Evolutionary conservation across 306 rosid genomes (phyloP).

Genomic region (Rubus idaeus): DNA sequence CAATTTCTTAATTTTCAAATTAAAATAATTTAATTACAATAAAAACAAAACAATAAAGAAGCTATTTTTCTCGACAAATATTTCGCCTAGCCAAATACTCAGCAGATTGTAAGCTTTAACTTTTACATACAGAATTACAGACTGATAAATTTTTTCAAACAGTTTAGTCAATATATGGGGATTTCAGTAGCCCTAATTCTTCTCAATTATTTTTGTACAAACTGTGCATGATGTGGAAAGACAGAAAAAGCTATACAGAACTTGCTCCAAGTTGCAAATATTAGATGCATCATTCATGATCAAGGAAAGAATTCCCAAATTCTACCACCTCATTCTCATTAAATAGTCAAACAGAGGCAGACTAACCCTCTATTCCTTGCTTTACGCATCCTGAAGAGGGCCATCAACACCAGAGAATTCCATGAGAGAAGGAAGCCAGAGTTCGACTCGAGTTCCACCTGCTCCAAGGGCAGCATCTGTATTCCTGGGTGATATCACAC

Average conservation of each 20-base stretch:
- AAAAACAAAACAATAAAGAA: too few relatives aligned
- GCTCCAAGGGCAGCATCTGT: constrained; percentile 81
- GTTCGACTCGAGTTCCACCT: constrained; percentile 91
- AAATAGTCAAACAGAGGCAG: not conserved
- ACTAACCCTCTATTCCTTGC: not conserved
- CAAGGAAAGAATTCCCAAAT: not conserved
- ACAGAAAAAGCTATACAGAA: constrained; percentile 6
- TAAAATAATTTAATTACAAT: too few relatives aligned
- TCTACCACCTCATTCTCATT: not conserved
- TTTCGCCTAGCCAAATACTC: too few relatives aligned
- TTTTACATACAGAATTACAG: not conserved
- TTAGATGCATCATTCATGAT: not conserved
- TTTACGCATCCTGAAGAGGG: constrained; percentile 41
- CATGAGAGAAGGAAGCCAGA: constrained; percentile 75
- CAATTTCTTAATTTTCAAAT: too few relatives aligned
- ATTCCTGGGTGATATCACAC: constrained; percentile 78
- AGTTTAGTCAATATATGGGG: not conserved
- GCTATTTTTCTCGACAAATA: too few relatives aligned
- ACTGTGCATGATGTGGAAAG: constrained; percentile 1
- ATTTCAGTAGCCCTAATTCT: not conserved
- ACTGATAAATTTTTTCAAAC: not conserved
- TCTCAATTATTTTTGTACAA: constrained; percentile 4
- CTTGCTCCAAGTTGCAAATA: constrained; percentile 4
- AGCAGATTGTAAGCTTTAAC: not conserved
- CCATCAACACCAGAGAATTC: constrained; percentile 44